These are phyloP conservation scores for Talaromyces albobiverticillius DNA, from an alignment of 2,329 filamentous ascomycete species.

Conservation along the genomic window DNA sequence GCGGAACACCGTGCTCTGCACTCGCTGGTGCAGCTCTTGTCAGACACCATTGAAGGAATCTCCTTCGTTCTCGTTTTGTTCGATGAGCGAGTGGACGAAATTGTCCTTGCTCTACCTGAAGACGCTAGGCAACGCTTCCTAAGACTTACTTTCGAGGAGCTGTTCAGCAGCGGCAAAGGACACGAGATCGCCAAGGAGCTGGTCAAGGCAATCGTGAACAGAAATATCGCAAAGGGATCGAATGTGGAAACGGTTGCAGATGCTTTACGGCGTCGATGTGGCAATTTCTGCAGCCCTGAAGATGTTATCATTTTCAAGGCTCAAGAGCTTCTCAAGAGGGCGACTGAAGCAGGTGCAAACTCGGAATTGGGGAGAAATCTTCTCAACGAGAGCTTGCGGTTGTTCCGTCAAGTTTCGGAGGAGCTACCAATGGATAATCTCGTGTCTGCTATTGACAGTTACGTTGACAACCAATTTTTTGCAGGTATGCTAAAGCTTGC, in stretches of 20 bases:
- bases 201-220: slow-evolving; percentile 96
- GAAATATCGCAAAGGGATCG: slow-evolving; percentile 93
- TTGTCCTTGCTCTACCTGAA: slow-evolving; percentile 72
- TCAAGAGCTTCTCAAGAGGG: slow-evolving; percentile 88
- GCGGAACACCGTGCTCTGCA: slow-evolving; percentile 92
- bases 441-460: slow-evolving; percentile 72
- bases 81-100: slow-evolving; percentile 87
- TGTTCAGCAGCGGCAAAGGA: slow-evolving; percentile 77
- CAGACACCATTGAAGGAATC: slow-evolving; percentile 91
- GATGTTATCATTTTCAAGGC: slow-evolving; percentile 99
- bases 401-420: slow-evolving; percentile 86
- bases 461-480: slow-evolving; percentile 80
- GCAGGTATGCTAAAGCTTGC: slow-evolving; percentile 53
- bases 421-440: slow-evolving; percentile 80
- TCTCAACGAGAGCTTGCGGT: slow-evolving; percentile 80
- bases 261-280: slow-evolving; percentile 84
- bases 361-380: slow-evolving; percentile 73
- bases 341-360: slow-evolving; percentile 72
- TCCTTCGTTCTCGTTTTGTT: slow-evolving; percentile 94
- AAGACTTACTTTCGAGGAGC: slow-evolving; percentile 78
- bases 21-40: slow-evolving; percentile 78
- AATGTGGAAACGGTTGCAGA: slow-evolving; percentile 98
- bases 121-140: slow-evolving; percentile 66
- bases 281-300: slow-evolving; percentile 95
- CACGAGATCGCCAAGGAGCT: slow-evolving; percentile 89